Evolutionary conservation across 1,139 yeast species (phyloP).

Genomic region (Suhomyces guaymorum): DNA sequence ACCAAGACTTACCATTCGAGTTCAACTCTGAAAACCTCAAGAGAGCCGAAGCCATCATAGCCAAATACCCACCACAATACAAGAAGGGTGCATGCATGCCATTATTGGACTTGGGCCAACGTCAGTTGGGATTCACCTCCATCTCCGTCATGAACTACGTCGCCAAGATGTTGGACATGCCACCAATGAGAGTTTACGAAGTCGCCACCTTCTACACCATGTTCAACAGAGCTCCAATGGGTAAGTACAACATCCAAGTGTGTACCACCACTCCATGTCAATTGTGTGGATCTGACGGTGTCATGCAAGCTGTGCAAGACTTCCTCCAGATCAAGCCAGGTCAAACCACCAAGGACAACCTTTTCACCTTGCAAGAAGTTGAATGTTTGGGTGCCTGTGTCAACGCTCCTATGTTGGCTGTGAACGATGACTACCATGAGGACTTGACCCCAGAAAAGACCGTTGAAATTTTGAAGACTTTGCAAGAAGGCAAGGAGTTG

Average conservation of each 20-base stretch:
- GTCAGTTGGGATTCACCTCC: constrained; percentile 85
- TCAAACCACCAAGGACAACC: constrained; percentile 72
- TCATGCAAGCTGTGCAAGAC: constrained; percentile 67
- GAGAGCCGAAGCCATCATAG: constrained; percentile 71
- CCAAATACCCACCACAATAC: constrained; percentile 83
- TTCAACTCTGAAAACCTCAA: constrained; percentile 67
- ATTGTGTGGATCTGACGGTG: constrained; percentile 77
- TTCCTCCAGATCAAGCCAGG: constrained; percentile 73
- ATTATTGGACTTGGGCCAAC: constrained; percentile 81
- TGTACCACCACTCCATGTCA: constrained; percentile 93
- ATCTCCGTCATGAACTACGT: constrained; percentile 93
- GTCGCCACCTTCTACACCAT: constrained; percentile 92
- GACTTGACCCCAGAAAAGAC: constrained; percentile 75
- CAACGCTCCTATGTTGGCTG: constrained; percentile 85
- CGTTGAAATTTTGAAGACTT: constrained; percentile 58
- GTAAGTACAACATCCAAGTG: constrained; percentile 79
- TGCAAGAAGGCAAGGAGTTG: constrained; percentile 63
- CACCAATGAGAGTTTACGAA: constrained; percentile 94
- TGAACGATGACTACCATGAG: constrained; percentile 82
- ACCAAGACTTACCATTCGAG: constrained; percentile 69
- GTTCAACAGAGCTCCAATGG: constrained; percentile 88
- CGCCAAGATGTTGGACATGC: constrained; percentile 82
- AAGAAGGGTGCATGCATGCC: constrained; percentile 92
- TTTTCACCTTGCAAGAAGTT: constrained; percentile 83
- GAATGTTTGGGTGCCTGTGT: constrained; percentile 94